Conservation (phyloP, 2,329 filamentous ascomycete species). For the Rutstroemia sp. region DNA sequence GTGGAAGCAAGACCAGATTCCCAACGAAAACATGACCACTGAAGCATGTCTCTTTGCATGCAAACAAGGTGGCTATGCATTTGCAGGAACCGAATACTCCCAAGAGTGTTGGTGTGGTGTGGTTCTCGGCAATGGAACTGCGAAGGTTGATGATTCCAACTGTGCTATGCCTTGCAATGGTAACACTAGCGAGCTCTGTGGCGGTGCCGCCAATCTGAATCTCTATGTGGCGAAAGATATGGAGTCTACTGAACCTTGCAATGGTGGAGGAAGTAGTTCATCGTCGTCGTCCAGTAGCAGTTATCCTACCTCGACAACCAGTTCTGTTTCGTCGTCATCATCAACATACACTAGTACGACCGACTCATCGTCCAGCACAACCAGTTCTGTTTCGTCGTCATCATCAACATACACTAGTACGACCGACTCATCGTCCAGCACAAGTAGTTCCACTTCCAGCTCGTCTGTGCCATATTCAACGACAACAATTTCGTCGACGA, state of each 20-base stretch:
- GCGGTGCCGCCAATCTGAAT: conserved; percentile 29
- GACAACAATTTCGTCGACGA: background rate
- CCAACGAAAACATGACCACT: conserved; percentile 27
- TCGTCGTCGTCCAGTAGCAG: conserved; percentile 3
- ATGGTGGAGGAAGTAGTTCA: conserved; percentile 3
- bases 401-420: background rate
- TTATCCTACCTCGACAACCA: conserved; percentile 1
- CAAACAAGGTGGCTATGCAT: conserved; percentile 30
- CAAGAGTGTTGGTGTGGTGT: conserved; percentile 36
- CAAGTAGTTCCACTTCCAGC: background rate
- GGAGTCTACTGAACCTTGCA: conserved; percentile 42
- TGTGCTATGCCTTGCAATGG: conserved; percentile 24
- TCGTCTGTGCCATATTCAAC: conserved; percentile 4
- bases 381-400: background rate
- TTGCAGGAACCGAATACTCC: conserved; percentile 34
- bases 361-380: background rate
- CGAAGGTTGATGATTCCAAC: conserved; percentile 19
- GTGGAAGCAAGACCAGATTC: conserved; percentile 30
- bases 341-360: background rate
- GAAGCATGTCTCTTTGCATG: conserved; percentile 32
- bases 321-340: background rate
- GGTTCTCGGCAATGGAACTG: conserved; percentile 28
- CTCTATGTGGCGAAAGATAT: conserved; percentile 41
- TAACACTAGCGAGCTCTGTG: conserved; percentile 29
- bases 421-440: background rate